Percentiles rank a stretch among this genome's conserved stretches.
phyloP scores from a whole-genome alignment of 192 early-diverging fungal genomes.

The Phycomyces nitens region DNA sequence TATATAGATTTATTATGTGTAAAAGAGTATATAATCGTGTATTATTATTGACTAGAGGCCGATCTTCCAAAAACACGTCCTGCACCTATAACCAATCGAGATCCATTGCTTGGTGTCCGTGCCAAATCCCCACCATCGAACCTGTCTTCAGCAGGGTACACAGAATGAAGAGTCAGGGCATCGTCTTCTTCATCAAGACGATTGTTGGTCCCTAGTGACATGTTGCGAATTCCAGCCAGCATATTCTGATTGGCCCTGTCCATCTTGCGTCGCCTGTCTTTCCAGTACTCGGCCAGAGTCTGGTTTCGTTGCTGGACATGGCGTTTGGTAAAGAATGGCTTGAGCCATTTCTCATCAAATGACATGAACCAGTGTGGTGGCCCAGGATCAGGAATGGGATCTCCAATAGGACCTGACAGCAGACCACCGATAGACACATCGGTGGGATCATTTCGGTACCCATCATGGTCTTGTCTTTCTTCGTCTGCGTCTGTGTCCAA shows the following conservation, averaged over 20 bases:
- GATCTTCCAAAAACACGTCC: slow-evolving; percentile 36
- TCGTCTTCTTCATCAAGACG: slow-evolving; percentile 10
- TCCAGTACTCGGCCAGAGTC: slow-evolving; percentile 33
- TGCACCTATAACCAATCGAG: slow-evolving; percentile 22
- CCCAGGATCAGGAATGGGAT: slow-evolving; percentile 39
- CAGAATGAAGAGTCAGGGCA: slow-evolving; percentile 21
- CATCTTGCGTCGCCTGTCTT: slow-evolving; percentile 32
- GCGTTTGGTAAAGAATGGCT: slow-evolving; percentile 69
- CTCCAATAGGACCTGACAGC: slow-evolving; percentile 34
- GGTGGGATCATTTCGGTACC: slow-evolving; percentile 1
- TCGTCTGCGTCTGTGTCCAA: slow-evolving; percentile 9
- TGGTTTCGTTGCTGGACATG: slow-evolving; percentile 31
- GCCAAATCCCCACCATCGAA: neutral
- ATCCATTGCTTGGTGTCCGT: neutral
- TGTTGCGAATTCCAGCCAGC: slow-evolving; percentile 23
- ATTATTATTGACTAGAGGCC: slow-evolving; percentile 4
- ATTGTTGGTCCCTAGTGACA: slow-evolving; percentile 4
- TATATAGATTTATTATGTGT: too few relatives aligned
- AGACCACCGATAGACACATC: slow-evolving; percentile 35
- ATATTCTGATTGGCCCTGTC: slow-evolving; percentile 26
- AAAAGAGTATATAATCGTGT: neutral
- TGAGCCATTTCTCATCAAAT: slow-evolving; percentile 77
- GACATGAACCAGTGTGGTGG: slow-evolving; percentile 79
- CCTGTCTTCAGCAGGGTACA: slow-evolving; percentile 7
- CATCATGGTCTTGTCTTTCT: neutral